These are phyloP conservation scores for Asterophora parasitica DNA, from an alignment of 768 basidiomycete species.

Conservation along the genomic window DNA sequence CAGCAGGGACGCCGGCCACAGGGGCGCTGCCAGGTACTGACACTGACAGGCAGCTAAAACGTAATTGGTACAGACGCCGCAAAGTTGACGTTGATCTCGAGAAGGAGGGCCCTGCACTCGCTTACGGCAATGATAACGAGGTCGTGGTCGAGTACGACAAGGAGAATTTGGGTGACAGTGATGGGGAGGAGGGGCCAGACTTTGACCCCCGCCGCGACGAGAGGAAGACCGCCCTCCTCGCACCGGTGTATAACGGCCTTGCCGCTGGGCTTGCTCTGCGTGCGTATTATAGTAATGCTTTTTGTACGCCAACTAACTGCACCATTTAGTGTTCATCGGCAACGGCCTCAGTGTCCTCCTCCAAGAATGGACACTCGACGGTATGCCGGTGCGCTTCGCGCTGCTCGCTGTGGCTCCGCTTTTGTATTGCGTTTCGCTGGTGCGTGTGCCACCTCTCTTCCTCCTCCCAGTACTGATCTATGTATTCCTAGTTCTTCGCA, in stretches of 20 bases:
- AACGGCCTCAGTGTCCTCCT: constrained; percentile 61
- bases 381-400: constrained; percentile 52
- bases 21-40: too few species aligned
- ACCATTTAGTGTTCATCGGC: constrained; percentile 55
- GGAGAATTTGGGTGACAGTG: constrained; percentile 7
- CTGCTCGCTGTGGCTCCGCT: constrained; percentile 58
- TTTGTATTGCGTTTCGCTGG: constrained; percentile 70
- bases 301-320: constrained; percentile 20
- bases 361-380: constrained; percentile 65
- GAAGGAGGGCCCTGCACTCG: too few species aligned
- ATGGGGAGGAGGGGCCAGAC: constrained; percentile 25
- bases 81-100: too few species aligned
- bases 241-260: constrained; percentile 65
- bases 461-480: too few species aligned
- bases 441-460: constrained; percentile 25
- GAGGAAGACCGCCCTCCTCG: constrained; percentile 42
- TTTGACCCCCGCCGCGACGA: constrained; percentile 10
- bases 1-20: too few species aligned
- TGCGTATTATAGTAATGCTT: constrained; percentile 33
- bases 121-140: too few species aligned
- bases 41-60: too few species aligned
- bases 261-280: constrained; percentile 54
- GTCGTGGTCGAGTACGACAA: too few species aligned
- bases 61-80: too few species aligned
- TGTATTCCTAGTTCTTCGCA: constrained; percentile 70